Conservation (phyloP, 177 flowering plant genomes). For the Vitis hybrid region DNA sequence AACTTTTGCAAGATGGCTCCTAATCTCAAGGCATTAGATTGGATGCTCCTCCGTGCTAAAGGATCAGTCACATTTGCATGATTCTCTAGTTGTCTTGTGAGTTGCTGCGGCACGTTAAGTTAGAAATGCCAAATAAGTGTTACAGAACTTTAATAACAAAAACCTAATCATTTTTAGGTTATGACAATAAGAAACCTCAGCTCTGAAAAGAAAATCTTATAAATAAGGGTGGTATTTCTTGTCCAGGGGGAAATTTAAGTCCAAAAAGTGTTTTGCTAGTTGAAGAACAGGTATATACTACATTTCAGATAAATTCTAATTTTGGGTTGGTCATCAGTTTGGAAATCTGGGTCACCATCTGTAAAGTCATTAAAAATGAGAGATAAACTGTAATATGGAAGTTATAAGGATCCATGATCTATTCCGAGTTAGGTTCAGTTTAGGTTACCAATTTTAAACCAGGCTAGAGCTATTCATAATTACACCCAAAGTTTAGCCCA, state of each 20-base stretch:
- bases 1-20: slow-evolving; percentile 56
- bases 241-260: too few relatives aligned
- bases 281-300: too few relatives aligned
- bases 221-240: too few relatives aligned
- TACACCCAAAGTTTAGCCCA: neutral
- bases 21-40: slow-evolving; percentile 47
- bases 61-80: slow-evolving; percentile 46
- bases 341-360: too few relatives aligned
- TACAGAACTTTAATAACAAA: neutral
- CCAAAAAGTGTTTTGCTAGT: too few relatives aligned
- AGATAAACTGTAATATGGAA: too few relatives aligned
- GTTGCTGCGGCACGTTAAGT: slow-evolving; percentile 41
- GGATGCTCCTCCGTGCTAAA: slow-evolving; percentile 38
- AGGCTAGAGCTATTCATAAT: neutral
- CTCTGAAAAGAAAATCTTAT: neutral
- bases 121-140: slow-evolving; percentile 4
- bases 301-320: too few relatives aligned
- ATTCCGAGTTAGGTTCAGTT: neutral
- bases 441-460: neutral
- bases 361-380: too few relatives aligned
- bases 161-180: too few relatives aligned
- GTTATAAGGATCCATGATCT: neutral
- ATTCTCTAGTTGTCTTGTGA: slow-evolving; percentile 43
- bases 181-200: neutral
- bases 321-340: too few relatives aligned